Evolutionary conservation across 768 basidiomycete species (phyloP), one percentile per base, ranked within the genome.

Genomic region (Mycena polygramma): DNA sequence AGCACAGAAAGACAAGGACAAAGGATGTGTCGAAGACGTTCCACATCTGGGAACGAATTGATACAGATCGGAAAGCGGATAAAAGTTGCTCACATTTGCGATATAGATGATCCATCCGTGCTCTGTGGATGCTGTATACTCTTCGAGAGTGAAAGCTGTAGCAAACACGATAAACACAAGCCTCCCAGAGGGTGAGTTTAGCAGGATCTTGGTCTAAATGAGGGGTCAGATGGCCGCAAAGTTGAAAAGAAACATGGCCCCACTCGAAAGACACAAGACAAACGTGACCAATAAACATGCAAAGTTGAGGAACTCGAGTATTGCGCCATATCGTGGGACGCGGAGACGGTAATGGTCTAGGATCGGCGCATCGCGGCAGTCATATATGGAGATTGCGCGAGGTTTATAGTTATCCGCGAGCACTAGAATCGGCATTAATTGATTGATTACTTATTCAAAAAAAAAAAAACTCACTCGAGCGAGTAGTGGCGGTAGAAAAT

Each of bases 381-480:
- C 86, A 78, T 96, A 95, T 39, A 91, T 83, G 74, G 91, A 89
- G 72, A 92, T 94, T 20, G 88, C 88, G 49, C 88, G 87, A 39
- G 88, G 89, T 80, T 94, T 95, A 83, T 98, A 98, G 76, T 94
- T 94, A 79, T 98, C 97, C 20, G 92, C 91, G 10, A 99, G 85
- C 59, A 99, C 30, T 30, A 30, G 30, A 30, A 30, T 30, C 30
- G 6, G 3, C 30, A 30, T 30, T 30, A 30, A 30, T 30, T 30
- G 30, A 30, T 30, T 30, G 30, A 30, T 30, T 30, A 30, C 30
- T 30, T 30, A 6, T 30, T 6, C 30, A 6, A 30, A 30, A 30
- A 30, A 30, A 30, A 30, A 30, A 30, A 30, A 3, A 2, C 30
- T 30, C 6, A 30, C 30, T 87, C 2, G 95, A 93, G 30, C 92